Base-by-base conservation (phyloP, 768 basidiomycete genomes). In the Amylocystis lapponica region DNA sequence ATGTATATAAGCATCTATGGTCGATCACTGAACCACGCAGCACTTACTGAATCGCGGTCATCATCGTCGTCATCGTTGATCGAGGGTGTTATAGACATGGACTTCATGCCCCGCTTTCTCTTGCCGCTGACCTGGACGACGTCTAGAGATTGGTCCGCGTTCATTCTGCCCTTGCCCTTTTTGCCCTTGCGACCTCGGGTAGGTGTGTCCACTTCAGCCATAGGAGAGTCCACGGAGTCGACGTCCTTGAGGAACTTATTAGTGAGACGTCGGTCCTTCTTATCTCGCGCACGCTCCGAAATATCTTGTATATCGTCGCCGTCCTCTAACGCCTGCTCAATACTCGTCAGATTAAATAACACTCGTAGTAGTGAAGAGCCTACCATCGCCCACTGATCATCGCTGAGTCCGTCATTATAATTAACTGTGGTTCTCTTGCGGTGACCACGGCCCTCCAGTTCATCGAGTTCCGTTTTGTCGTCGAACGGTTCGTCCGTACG, bases 351-450 rank as follows among this genome's bases (percentile, higher is more conserved):
- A 12, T 20, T 17, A 20, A 9, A 36, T 36, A 36, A 19, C 35
- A 4, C 5, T 5, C 6, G 5, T 12, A 17, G 9, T 27, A 23
- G 30, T 17, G 26, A 40, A 40, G 22, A 8, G 69, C 75, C 46
- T 58, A 84, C 84, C 75, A 86, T 75, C 25, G 90, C 79, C 86
- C 91, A 96, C 52, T 93, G 84, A 57, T 96, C 95, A 53, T 98
- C 95, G 40, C 81, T 85, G 43, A 98, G 72, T 13, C 93, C 93
- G 58, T 97, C 95, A 46, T 86, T 94, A 58, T 98, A 98, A 58
- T 80, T 84, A 48, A 98, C 90, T 33, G 85, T 74, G 45, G 81
- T 88, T 51, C 91, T 76, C 46, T 79, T 76, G 52, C 93, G 76
- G 60, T 88, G 83, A 27, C 93, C 94, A 48, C 93, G 81, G 43